These are phyloP conservation scores for Theileria annulata DNA, from an alignment of 169 alveolate species.

Conservation along the genomic window DNA sequence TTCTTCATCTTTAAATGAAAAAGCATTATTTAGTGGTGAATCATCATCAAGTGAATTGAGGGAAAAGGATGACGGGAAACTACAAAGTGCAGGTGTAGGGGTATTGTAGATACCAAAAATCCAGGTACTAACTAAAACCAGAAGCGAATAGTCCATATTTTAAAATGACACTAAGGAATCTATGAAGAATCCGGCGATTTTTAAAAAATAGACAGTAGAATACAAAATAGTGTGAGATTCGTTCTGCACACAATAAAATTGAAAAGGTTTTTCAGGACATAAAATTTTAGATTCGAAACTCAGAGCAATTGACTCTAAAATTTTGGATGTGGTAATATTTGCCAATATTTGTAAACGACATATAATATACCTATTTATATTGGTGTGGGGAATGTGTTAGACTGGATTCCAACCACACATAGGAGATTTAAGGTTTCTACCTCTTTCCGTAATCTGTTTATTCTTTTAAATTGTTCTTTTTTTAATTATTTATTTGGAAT, in stretches of 20 bases:
- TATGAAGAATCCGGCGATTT: conserved; percentile 14
- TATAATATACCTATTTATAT: conserved; percentile 2
- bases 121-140: not conserved
- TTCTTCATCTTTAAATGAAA: not conserved
- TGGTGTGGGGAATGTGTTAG: conserved; percentile 29
- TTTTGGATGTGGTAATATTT: not conserved
- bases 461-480: not conserved
- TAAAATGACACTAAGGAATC: conserved; percentile 5
- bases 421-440: not conserved
- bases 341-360: not conserved
- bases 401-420: conserved; percentile 32
- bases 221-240: conserved; percentile 31
- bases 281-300: not conserved
- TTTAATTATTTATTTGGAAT: not conserved
- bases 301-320: conserved; percentile 4
- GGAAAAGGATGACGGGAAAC: not conserved
- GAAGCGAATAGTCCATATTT: conserved; percentile 16
- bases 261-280: conserved; percentile 3
- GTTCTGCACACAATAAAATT: conserved; percentile 21
- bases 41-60: not conserved
- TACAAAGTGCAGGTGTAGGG: conserved; percentile 11
- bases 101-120: not conserved
- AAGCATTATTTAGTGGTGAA: not conserved
- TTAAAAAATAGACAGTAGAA: conserved; percentile 12
- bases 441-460: not conserved